phyloP scores from a whole-genome alignment of 345 rosid species.

The Carallia brachiata region DNA sequence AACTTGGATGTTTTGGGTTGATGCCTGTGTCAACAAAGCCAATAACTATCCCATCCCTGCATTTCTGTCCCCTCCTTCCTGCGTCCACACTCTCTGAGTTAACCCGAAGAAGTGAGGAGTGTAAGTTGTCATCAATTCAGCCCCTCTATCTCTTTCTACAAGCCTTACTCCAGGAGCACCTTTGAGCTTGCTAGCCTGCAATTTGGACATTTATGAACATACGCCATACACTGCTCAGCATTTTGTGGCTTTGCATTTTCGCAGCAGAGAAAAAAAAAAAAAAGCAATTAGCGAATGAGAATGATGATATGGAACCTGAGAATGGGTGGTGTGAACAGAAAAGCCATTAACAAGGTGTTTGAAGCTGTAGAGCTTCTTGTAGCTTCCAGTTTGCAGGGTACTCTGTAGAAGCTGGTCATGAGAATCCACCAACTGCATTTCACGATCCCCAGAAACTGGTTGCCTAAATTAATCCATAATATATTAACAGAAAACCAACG shows the following conservation, averaged over 20 bases:
- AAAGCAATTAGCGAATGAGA: not conserved
- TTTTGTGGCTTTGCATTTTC: not conserved
- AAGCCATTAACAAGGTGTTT: conserved; percentile 73
- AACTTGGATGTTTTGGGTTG: conserved; percentile 74
- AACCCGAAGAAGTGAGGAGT: conserved; percentile 68
- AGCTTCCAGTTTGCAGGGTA: conserved; percentile 57
- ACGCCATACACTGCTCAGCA: not conserved
- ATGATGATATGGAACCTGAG: conserved; percentile 45
- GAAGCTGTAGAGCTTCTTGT: conserved; percentile 80
- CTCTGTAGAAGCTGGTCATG: conserved; percentile 62
- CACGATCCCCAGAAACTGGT: conserved; percentile 39
- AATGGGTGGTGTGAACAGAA: conserved; percentile 61
- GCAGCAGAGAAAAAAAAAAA: not conserved
- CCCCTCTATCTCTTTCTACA: conserved; percentile 85
- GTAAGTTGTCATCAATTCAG: conserved; percentile 77
- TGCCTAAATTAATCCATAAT: conserved; percentile 23
- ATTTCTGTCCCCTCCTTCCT: conserved; percentile 36
- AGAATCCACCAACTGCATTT: conserved; percentile 48
- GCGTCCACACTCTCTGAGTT: conserved; percentile 49
- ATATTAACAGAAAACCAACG: not conserved
- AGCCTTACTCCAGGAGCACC: conserved; percentile 45
- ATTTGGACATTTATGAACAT: no score
- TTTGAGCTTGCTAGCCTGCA: conserved; percentile 62
- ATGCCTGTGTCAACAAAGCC: conserved; percentile 85
- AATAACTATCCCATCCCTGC: conserved; percentile 77